phyloP scores from a whole-genome alignment of 108 stramenopile genomes.

The Nitzschia putrida region DNA sequence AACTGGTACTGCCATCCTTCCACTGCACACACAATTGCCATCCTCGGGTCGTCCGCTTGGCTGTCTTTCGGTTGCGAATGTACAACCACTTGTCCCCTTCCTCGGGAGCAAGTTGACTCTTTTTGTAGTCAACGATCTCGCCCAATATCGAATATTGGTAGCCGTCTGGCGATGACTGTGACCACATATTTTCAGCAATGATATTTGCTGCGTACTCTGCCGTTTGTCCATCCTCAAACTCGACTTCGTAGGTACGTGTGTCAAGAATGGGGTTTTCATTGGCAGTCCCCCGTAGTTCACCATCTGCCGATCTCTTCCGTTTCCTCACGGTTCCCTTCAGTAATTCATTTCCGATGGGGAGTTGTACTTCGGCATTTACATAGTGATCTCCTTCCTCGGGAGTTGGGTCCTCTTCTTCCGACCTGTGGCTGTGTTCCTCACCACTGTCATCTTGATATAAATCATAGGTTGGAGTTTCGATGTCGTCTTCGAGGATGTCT shows the following conservation, averaged over 20 bases:
- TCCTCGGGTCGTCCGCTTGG: constrained; percentile 45
- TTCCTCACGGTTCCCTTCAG: constrained; percentile 27
- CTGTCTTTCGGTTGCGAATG: neutral
- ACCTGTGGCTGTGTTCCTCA: too few species aligned
- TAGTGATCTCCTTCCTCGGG: constrained; percentile 27
- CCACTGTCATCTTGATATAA: too few species aligned
- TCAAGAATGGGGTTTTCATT: too few species aligned
- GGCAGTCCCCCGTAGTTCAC: too few species aligned
- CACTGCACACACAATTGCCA: constrained; percentile 47
- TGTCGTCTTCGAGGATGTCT: too few species aligned
- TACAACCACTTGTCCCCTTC: too few species aligned
- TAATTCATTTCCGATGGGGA: constrained; percentile 28
- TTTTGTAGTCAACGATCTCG: too few species aligned
- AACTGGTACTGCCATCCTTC: constrained; percentile 34
- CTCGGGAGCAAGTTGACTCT: too few species aligned
- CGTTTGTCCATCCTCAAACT: constrained; percentile 54
- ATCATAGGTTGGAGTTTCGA: too few species aligned
- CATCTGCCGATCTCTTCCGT: constrained; percentile 36
- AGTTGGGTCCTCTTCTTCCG: neutral
- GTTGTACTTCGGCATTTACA: constrained; percentile 23
- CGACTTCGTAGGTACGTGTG: constrained; percentile 39
- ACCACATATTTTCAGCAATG: constrained; percentile 58
- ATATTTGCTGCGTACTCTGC: constrained; percentile 52
- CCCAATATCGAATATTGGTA: too few species aligned
- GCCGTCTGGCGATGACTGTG: too few species aligned